Evolutionary conservation across 2,329 filamentous ascomycete species (phyloP).

Genomic region (Chrysoporthe deuterocubensis): DNA sequence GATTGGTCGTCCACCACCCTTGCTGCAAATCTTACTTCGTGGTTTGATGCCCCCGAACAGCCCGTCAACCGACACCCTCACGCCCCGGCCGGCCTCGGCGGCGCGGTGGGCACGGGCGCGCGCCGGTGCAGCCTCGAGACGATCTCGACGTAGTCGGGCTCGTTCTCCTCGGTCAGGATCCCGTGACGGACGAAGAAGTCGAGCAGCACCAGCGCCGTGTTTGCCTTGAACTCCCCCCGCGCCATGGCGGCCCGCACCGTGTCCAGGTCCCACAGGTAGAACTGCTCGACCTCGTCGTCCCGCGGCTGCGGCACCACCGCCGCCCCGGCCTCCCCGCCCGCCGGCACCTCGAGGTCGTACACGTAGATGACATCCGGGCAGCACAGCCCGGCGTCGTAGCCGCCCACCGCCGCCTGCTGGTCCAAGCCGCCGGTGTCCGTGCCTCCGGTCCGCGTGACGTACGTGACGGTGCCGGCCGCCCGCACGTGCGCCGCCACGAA

Average conservation of each 20-base stretch:
- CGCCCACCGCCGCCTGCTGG: constrained; percentile 49
- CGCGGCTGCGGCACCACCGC: constrained; percentile 68
- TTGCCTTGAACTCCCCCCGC: constrained; percentile 79
- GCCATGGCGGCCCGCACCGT: constrained; percentile 65
- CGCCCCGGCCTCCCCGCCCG: constrained; percentile 39
- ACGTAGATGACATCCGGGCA: constrained; percentile 73
- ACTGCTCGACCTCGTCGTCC: constrained; percentile 80
- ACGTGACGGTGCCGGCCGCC: constrained; percentile 66
- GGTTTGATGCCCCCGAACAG: too few species aligned
- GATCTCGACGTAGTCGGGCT: constrained; percentile 75
- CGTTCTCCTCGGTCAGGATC: constrained; percentile 71
- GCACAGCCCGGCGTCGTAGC: constrained; percentile 60
- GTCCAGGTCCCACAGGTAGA: constrained; percentile 66
- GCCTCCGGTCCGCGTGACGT: constrained; percentile 69
- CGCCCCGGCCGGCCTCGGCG: background rate
- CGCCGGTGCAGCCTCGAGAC: constrained; percentile 47
- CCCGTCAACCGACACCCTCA: background rate
- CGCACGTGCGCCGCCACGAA: constrained; percentile 57
- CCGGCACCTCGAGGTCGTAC: constrained; percentile 67
- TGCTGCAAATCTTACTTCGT: too few species aligned
- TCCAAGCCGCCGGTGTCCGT: constrained; percentile 69
- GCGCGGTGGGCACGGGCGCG: constrained; percentile 44
- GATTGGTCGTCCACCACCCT: too few species aligned
- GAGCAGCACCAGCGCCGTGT: constrained; percentile 76
- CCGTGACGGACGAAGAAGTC: constrained; percentile 84